These are phyloP conservation scores for Endoconidiophora polonica DNA, from an alignment of 2,329 filamentous ascomycete genomes.

Conservation along the genomic window DNA sequence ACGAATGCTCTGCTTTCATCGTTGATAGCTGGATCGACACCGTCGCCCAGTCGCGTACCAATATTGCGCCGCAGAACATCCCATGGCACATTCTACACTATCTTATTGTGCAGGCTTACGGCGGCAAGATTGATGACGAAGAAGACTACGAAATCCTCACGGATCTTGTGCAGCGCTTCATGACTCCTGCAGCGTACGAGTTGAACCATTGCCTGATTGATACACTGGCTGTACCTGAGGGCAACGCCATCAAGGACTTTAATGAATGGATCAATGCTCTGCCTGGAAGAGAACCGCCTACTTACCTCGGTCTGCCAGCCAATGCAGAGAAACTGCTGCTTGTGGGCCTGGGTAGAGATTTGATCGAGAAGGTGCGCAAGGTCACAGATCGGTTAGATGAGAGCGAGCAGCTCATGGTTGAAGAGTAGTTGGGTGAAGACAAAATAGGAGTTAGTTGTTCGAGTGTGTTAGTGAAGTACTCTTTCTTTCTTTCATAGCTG, in stretches of 20 bases:
- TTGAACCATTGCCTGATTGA: conserved; percentile 80
- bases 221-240: conserved; percentile 56
- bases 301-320: conserved; percentile 79
- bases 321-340: conserved; percentile 94
- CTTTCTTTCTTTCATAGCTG: not conserved
- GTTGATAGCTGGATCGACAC: conserved; percentile 88
- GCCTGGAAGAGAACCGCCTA: conserved; percentile 89
- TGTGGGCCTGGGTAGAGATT: conserved; percentile 68
- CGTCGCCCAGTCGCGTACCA: conserved; percentile 69
- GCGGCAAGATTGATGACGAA: conserved; percentile 90
- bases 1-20: conserved; percentile 92
- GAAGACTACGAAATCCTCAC: conserved; percentile 62
- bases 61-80: conserved; percentile 82
- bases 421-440: conserved; percentile 23
- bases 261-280: conserved; percentile 79
- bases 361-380: conserved; percentile 70
- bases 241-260: conserved; percentile 73
- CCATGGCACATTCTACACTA: conserved; percentile 93
- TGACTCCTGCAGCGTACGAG: conserved; percentile 83
- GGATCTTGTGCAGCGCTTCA: conserved; percentile 55
- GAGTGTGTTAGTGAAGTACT: not conserved
- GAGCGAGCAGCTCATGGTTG: conserved; percentile 74
- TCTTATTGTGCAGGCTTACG: conserved; percentile 85
- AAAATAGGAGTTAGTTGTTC: not conserved
- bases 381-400: conserved; percentile 84